phyloP scores from a whole-genome alignment of 352 stramenopile genomes.

The Phytophthora cryptogea region DNA sequence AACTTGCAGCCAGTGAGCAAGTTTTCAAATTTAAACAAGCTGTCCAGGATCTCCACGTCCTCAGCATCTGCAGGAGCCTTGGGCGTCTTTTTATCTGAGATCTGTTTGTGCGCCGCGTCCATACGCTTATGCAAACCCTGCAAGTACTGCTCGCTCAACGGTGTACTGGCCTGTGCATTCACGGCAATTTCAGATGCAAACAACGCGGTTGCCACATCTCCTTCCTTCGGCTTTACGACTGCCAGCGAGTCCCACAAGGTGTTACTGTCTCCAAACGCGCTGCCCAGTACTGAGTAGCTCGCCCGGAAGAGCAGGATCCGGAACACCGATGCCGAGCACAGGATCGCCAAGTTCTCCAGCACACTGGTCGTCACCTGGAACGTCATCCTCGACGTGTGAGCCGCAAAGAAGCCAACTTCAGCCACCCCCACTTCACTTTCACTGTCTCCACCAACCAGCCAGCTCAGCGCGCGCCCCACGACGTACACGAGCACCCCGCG shows the following conservation, averaged over 20 bases:
- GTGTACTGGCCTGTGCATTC: slow-evolving; percentile 24
- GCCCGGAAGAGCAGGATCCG: slow-evolving; percentile 57
- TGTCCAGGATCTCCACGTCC: slow-evolving; percentile 49
- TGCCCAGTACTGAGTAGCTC: slow-evolving; percentile 34
- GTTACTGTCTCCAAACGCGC: slow-evolving; percentile 15
- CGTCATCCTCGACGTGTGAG: slow-evolving; percentile 26
- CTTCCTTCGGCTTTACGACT: slow-evolving; percentile 30
- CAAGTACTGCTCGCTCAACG: slow-evolving; percentile 55
- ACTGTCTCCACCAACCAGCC: slow-evolving; percentile 15
- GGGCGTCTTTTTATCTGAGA: slow-evolving; percentile 36
- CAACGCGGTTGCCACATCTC: slow-evolving; percentile 30
- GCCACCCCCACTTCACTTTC: neutral
- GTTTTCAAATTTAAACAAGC: slow-evolving; percentile 55
- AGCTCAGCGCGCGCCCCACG: slow-evolving; percentile 29
- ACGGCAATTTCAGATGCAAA: slow-evolving; percentile 28
- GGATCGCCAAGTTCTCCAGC: slow-evolving; percentile 48
- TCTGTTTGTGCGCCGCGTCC: slow-evolving; percentile 35
- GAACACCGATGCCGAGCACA: slow-evolving; percentile 52
- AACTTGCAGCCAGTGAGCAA: slow-evolving; percentile 51
- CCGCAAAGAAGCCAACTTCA: slow-evolving; percentile 28
- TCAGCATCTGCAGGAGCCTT: slow-evolving; percentile 38
- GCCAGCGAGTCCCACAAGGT: slow-evolving; percentile 45
- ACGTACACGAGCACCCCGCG: slow-evolving; percentile 48
- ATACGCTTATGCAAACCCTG: slow-evolving; percentile 39
- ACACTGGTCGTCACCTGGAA: slow-evolving; percentile 57